Evolutionary conservation across 2,329 filamentous ascomycete genomes (phyloP), one percentile per base, ranked within the genome.

Genomic region (Aspergillus ruber): DNA sequence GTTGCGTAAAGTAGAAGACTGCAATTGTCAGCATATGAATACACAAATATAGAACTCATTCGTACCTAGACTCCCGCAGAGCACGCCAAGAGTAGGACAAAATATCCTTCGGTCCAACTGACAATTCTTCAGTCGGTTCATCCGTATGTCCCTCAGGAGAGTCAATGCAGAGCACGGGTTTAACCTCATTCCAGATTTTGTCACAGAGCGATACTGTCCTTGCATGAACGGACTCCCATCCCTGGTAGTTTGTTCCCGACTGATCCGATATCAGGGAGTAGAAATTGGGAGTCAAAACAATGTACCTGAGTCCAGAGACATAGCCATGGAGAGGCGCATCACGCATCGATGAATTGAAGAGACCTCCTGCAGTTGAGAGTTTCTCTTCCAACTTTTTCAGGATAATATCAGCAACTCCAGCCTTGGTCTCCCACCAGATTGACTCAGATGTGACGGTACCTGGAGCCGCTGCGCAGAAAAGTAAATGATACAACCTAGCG

Each of bases 51-150:
- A 13, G 27, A 13, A 15, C 12, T 27, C 12, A 35, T 17, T 47
- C 69, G 51, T 72, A 89, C 86, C 88, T 95, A 20, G 90, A 88
- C 69, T 98, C 93, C 52, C 95, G 91, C n/a, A 96, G 76, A 5
- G 90, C 88, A 57, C 93, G 82, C 79, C 95, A 98, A 52, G 90
- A 95, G 66, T 93, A 98, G 55, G 91, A 97, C 42, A 98, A 70
- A 15, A 95, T 78, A 58, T 94, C 89, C 62, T 96, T 97, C 0
- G 89, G 76, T 1, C 84, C 86, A 4, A 85, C 78, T 13, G 86
- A 81, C n/a, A 88, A 66, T 21, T 91, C 87, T 44, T 90, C 83
- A 0, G 84, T 58, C 45, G 76, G 57, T 49, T 77, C 57, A 63
- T 79, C 72, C 0, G 63, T 73, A 64, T 93, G 84, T 0, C 91